Evolutionary conservation across 2,329 filamentous ascomycete genomes (phyloP).

Genomic region (Aphanocladium album): DNA sequence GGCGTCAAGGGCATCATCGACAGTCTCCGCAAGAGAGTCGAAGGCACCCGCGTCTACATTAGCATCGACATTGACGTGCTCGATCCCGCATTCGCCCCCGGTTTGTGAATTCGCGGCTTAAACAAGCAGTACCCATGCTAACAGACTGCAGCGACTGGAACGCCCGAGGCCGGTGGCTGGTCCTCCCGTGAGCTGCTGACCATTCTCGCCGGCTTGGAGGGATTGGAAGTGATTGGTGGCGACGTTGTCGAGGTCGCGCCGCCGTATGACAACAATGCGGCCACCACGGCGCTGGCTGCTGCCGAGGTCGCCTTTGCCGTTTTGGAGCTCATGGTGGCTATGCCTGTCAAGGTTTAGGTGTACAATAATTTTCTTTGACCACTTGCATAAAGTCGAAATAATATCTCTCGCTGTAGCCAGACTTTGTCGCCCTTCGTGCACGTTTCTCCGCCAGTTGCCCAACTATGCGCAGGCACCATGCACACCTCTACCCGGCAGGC

Average conservation of each 20-base stretch:
- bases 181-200: constrained; percentile 76
- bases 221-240: constrained; percentile 73
- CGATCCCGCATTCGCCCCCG: constrained; percentile 48
- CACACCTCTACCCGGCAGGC: not conserved
- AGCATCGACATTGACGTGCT: constrained; percentile 74
- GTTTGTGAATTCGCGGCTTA: not conserved
- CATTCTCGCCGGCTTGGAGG: constrained; percentile 71
- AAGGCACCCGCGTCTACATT: constrained; percentile 69
- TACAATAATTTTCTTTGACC: not conserved
- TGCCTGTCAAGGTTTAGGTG: constrained; percentile 13
- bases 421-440: not conserved
- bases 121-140: not conserved
- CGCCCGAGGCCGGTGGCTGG: constrained; percentile 82
- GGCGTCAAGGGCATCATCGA: constrained; percentile 62
- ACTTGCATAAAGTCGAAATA: not conserved
- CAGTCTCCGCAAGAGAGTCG: constrained; percentile 62
- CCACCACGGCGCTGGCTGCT: constrained; percentile 72
- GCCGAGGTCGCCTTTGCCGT: constrained; percentile 80
- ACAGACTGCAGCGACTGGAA: constrained; percentile 57
- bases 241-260: constrained; percentile 84
- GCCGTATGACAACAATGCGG: constrained; percentile 71
- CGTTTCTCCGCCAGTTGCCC: not conserved
- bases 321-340: constrained; percentile 34
- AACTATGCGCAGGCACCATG: not conserved
- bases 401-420: too few relatives aligned